Conservation (phyloP, 2,329 filamentous ascomycete genomes). For the Metarhizium robertsii region DNA sequence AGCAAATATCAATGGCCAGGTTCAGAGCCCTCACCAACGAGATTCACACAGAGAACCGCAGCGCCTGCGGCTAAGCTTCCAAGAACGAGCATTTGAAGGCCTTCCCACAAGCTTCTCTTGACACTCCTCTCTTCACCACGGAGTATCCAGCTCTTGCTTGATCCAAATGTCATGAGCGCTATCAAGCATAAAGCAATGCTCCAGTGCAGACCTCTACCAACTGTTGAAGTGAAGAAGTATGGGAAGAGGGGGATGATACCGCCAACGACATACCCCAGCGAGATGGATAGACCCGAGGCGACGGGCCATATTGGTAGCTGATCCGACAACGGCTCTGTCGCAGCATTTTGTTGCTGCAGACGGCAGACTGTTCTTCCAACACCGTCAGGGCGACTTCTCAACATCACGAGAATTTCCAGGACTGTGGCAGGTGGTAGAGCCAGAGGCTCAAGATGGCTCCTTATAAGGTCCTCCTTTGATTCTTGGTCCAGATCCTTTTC, state of each 20-base stretch:
- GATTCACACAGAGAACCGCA: constrained; percentile 19
- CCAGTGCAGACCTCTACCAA: constrained; percentile 36
- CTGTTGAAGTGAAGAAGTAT: constrained; percentile 43
- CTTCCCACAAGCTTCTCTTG: constrained; percentile 18
- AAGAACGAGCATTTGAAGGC: constrained; percentile 24
- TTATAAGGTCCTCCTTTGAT: constrained; percentile 14
- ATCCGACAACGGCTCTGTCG: constrained; percentile 9
- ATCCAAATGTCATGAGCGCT: constrained; percentile 46
- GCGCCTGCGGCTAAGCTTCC: constrained; percentile 23
- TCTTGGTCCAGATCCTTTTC: constrained; percentile 7
- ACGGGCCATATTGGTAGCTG: constrained; percentile 23
- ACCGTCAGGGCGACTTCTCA: constrained; percentile 21
- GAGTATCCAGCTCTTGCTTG: constrained; percentile 39
- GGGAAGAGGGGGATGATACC: constrained; percentile 53
- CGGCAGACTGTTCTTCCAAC: constrained; percentile 13
- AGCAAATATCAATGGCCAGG: not conserved
- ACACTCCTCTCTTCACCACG: constrained; percentile 9
- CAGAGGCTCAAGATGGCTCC: constrained; percentile 24
- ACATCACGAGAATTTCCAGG: constrained; percentile 14
- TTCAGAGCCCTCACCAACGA: constrained; percentile 12
- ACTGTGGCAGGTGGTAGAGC: constrained; percentile 14
- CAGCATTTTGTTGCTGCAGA: constrained; percentile 7
- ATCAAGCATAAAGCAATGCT: constrained; percentile 45
- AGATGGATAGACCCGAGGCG: constrained; percentile 48
- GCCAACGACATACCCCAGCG: constrained; percentile 52